phyloP scores from a whole-genome alignment of 2,329 filamentous ascomycete genomes.

The Colletotrichum musae region DNA sequence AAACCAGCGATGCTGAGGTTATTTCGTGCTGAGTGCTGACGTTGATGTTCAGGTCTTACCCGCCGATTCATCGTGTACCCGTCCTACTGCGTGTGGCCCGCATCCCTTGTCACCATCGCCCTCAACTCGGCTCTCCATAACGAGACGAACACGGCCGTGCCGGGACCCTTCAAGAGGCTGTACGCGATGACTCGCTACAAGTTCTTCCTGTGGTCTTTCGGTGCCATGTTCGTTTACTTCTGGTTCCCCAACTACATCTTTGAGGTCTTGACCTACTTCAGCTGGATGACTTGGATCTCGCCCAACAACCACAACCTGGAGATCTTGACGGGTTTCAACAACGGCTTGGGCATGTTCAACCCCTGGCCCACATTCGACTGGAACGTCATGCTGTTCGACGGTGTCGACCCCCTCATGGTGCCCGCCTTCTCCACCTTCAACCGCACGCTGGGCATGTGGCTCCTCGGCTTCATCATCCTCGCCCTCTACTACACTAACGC shows the following conservation, averaged over 20 bases:
- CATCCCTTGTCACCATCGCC: constrained; percentile 64
- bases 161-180: constrained; percentile 57
- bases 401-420: constrained; percentile 45
- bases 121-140: constrained; percentile 65
- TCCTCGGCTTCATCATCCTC: constrained; percentile 49
- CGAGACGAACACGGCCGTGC: constrained; percentile 55
- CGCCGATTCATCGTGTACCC: constrained; percentile 68
- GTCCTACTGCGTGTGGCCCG: constrained; percentile 68
- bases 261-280: constrained; percentile 61
- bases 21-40: background rate
- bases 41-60: constrained; percentile 45
- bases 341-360: constrained; percentile 61
- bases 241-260: constrained; percentile 69
- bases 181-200: constrained; percentile 60
- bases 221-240: constrained; percentile 66
- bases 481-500: constrained; percentile 51
- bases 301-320: constrained; percentile 57
- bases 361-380: constrained; percentile 60
- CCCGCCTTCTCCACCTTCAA: constrained; percentile 56
- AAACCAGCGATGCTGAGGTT: too few species aligned
- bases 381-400: constrained; percentile 55
- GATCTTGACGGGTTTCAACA: constrained; percentile 53
- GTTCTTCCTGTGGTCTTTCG: constrained; percentile 62
- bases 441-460: constrained; percentile 48
- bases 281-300: constrained; percentile 69